Evolutionary conservation across 768 basidiomycete genomes (phyloP).

Genomic region (Leucocoprinus birnbaumii): DNA sequence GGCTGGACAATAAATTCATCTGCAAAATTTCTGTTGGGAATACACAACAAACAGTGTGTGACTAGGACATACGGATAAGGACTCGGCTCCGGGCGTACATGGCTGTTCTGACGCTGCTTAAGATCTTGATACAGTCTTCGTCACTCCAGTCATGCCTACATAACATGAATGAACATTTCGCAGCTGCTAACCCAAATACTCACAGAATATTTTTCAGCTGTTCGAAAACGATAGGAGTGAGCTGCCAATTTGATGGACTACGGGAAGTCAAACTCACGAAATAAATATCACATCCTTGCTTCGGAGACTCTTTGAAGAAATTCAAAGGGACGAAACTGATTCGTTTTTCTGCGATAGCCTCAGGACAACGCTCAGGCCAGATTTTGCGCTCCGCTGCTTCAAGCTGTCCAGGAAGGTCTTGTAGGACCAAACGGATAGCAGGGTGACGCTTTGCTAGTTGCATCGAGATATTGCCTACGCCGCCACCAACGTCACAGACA

Average conservation of each 20-base stretch:
- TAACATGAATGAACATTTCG: neutral
- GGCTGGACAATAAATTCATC: conserved; percentile 36
- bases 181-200: too few relatives aligned
- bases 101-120: conserved; percentile 29
- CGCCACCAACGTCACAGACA: conserved; percentile 39
- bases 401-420: conserved; percentile 32
- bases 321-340: conserved; percentile 37
- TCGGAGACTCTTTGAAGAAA: conserved; percentile 36
- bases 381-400: conserved; percentile 27
- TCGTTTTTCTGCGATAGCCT: conserved; percentile 29
- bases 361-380: conserved; percentile 33
- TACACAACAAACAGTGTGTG: neutral
- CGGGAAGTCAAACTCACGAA: conserved; percentile 29
- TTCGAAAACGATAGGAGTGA: neutral
- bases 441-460: conserved; percentile 31
- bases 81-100: conserved; percentile 32
- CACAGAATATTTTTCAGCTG: conserved; percentile 36
- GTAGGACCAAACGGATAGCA: conserved; percentile 29
- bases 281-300: conserved; percentile 35
- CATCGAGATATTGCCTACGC: conserved; percentile 33
- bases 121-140: conserved; percentile 29
- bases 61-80: conserved; percentile 30
- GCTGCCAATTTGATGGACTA: neutral
- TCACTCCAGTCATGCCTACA: conserved; percentile 42
- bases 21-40: conserved; percentile 8